Evolutionary conservation across 495 filamentous ascomycete genomes (phyloP).

Genomic region (Penicillium odoratum): DNA sequence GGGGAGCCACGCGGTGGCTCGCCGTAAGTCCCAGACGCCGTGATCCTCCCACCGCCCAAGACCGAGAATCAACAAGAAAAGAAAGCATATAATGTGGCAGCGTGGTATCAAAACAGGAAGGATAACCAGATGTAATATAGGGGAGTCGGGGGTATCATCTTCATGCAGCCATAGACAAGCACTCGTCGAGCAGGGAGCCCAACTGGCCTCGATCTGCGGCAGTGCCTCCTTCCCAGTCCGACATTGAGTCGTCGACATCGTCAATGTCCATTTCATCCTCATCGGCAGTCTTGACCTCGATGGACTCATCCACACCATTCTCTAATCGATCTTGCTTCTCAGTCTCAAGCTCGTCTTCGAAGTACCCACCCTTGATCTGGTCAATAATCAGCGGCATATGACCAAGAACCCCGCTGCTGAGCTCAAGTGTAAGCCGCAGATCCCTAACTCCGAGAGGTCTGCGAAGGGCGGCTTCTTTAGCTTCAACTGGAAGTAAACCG

Average conservation of each 20-base stretch:
- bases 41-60: constrained; percentile 23
- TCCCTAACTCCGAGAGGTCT: constrained; percentile 75
- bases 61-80: constrained; percentile 21
- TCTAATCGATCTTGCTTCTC: constrained; percentile 49
- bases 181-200: constrained; percentile 67
- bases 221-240: constrained; percentile 72
- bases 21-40: constrained; percentile 28
- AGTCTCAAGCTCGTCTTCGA: constrained; percentile 74
- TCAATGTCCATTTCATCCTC: constrained; percentile 64
- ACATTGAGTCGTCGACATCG: constrained; percentile 48
- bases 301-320: constrained; percentile 22
- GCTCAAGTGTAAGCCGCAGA: constrained; percentile 69
- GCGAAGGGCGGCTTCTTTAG: constrained; percentile 65
- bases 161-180: constrained; percentile 51
- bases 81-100: constrained; percentile 17
- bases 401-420: constrained; percentile 71
- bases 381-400: constrained; percentile 75
- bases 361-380: constrained; percentile 67
- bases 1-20: constrained; percentile 12
- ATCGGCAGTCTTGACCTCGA: constrained; percentile 41
- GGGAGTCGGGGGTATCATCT: constrained; percentile 12
- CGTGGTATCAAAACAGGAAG: constrained; percentile 11
- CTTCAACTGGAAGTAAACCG: constrained; percentile 75
- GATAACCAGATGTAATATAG: constrained; percentile 2
- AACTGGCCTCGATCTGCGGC: constrained; percentile 61